phyloP scores from a whole-genome alignment of 768 basidiomycete species.

The Amanita phalloides region DNA sequence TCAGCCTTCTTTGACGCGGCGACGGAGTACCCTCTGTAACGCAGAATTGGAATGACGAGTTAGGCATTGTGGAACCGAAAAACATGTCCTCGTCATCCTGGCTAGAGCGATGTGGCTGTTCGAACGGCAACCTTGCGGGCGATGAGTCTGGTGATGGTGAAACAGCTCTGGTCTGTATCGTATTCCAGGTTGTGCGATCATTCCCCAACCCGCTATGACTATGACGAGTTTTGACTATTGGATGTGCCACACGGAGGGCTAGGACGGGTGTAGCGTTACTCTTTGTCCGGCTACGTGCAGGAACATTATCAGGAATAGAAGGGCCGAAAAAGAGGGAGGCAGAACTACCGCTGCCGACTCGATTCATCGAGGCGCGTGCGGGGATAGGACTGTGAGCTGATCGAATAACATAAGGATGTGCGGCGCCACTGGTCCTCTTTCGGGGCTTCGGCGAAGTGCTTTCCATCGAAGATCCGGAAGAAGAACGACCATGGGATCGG shows the following conservation, averaged over 20 bases:
- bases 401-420: neutral
- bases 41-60: conserved; percentile 47
- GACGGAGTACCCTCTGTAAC: conserved; percentile 49
- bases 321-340: conserved; percentile 66
- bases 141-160: conserved; percentile 44
- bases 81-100: conserved; percentile 44
- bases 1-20: conserved; percentile 30
- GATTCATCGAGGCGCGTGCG: neutral
- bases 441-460: conserved; percentile 1
- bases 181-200: conserved; percentile 25
- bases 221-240: conserved; percentile 39
- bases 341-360: conserved; percentile 11
- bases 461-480: conserved; percentile 2
- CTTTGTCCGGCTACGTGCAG: conserved; percentile 16
- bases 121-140: conserved; percentile 18
- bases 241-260: conserved; percentile 14
- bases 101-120: conserved; percentile 12
- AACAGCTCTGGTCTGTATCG: conserved; percentile 25
- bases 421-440: neutral
- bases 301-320: conserved; percentile 24
- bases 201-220: conserved; percentile 48
- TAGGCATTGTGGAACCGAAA: conserved; percentile 33
- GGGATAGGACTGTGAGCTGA: neutral
- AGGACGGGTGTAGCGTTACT: conserved; percentile 16
- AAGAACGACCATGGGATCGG: neutral